These are phyloP conservation scores for Phlegmacium glaucopus DNA, from an alignment of 768 basidiomycete species.

Conservation along the genomic window DNA sequence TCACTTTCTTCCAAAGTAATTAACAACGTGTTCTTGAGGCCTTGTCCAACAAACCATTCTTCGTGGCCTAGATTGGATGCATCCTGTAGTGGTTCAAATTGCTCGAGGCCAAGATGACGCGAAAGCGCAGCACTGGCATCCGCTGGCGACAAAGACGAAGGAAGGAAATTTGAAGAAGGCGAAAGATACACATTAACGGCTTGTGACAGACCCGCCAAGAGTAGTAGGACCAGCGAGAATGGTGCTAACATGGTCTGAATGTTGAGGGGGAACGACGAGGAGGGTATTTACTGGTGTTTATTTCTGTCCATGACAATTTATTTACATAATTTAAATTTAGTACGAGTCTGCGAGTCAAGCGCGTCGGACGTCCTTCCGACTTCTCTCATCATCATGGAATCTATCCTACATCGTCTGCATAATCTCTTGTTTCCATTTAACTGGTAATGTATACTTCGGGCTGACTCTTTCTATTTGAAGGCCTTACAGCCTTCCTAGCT, in stretches of 20 bases:
- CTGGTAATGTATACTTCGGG: conserved; percentile 24
- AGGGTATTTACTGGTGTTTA: conserved; percentile 30
- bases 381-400: conserved; percentile 24
- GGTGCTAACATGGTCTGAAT: conserved; percentile 21
- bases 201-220: conserved; percentile 33
- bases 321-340: conserved; percentile 1
- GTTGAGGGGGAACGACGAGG: neutral
- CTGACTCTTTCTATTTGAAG: conserved; percentile 1
- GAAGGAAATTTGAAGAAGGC: conserved; percentile 36
- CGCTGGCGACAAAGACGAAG: conserved; percentile 40
- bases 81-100: conserved; percentile 48
- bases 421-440: conserved; percentile 22
- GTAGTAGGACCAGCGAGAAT: conserved; percentile 22
- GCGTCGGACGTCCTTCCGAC: conserved; percentile 6
- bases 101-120: conserved; percentile 70
- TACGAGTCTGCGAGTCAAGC: conserved; percentile 4
- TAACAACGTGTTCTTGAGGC: conserved; percentile 46
- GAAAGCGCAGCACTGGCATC: conserved; percentile 61
- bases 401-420: conserved; percentile 18
- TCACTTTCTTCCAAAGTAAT: conserved; percentile 55
- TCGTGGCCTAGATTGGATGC: conserved; percentile 29
- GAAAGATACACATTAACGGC: conserved; percentile 62
- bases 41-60: conserved; percentile 55
- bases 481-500: conserved; percentile 21
- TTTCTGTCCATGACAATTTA: neutral